Evolutionary conservation across 208 protist species (phyloP), one percentile per base, ranked within the genome.

Genomic region (Trypanosoma brucei): DNA sequence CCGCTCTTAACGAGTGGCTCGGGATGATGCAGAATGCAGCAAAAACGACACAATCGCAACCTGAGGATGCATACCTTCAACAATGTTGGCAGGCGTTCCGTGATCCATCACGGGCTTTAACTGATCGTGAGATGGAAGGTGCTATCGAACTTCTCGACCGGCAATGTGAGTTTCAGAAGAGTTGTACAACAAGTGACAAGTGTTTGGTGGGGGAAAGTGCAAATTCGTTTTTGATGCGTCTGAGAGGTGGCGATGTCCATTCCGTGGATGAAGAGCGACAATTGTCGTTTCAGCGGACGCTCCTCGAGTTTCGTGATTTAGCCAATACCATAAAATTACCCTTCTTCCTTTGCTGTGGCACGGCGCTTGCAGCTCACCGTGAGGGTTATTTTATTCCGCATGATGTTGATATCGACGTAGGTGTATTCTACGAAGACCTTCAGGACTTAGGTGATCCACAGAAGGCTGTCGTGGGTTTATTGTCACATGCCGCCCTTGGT

Each of bases 371-470:
- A 3, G 88, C 81, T 2, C 79, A 82, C 31, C 86, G 91, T 9
- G 85, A 93, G 37, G 79, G 78, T 1, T 80, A 77, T 72, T 96
- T 96, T 53, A 92, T 96, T 66, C 65, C 76, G 0, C 79, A 93
- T 64, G 91, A 96, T 55, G 76, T 86, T 44, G 91, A 96, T 62
- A 84, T 96, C 40, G 91, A 96, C 46, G 55, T 96, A 45, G 91
- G 91, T 45, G 68, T 96, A 11, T 76, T 92, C 44, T 79, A 78
- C 46, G 55, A 86, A 9, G 79, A 88, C 36, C 60, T 84, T 22
- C 52, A 51, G 11, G 11, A 14, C 9, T 54, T 6, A 38, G 46
- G 31, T 3, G 54, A 53, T 64, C 65, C 35, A 13, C 67, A 76
- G 42, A 42, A 42, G n/a, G 57, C 57, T 11, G 62, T 86, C 35